These are phyloP conservation scores for Citrus mangshanensis DNA, from an alignment of 345 rosid genomes.

Conservation along the genomic window DNA sequence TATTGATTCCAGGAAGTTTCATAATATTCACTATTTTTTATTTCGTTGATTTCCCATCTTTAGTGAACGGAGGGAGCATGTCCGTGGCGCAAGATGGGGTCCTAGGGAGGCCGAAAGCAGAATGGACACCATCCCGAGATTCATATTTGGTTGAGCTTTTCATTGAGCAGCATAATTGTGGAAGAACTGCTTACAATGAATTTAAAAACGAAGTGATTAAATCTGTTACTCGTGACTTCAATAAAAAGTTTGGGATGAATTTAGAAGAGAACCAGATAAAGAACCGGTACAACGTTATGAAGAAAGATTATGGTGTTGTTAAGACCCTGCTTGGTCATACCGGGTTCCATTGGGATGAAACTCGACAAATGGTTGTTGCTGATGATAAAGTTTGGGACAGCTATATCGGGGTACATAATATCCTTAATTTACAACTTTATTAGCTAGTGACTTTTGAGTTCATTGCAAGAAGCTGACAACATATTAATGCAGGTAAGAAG, in stretches of 20 bases:
- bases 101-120: constrained; percentile 28
- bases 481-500: constrained; percentile 20
- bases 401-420: constrained; percentile 27
- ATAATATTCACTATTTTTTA: not conserved
- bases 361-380: constrained; percentile 36
- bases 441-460: not conserved
- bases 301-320: constrained; percentile 37
- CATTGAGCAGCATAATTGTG: constrained; percentile 31
- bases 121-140: constrained; percentile 34
- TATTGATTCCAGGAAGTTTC: not conserved
- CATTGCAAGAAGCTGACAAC: not conserved
- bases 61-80: constrained; percentile 9
- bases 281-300: constrained; percentile 42
- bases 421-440: not conserved
- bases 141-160: constrained; percentile 33
- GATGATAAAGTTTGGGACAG: constrained; percentile 38
- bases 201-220: constrained; percentile 31
- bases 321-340: constrained; percentile 26
- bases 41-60: not conserved
- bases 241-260: constrained; percentile 31
- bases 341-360: constrained; percentile 38
- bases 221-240: constrained; percentile 30
- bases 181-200: constrained; percentile 37
- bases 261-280: constrained; percentile 41
- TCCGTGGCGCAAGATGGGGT: constrained; percentile 26